phyloP scores from a whole-genome alignment of 1,284 basidiomycete genomes.

The Cutaneotrichosporon mucoides region DNA sequence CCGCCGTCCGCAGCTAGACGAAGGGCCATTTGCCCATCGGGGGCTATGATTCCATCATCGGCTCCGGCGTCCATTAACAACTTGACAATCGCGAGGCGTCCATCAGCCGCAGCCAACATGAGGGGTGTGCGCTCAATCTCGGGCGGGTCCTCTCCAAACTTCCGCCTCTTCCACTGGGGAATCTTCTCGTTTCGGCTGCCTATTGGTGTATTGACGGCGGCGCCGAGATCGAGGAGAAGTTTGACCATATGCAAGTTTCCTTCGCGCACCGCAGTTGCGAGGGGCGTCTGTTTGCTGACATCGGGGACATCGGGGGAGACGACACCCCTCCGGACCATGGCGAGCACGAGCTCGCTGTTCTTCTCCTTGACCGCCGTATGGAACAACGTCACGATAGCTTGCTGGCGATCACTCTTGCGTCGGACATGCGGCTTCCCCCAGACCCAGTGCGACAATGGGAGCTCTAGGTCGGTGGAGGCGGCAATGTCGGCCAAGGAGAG shows the following conservation, averaged over 20 bases:
- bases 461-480: background rate
- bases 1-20: constrained; percentile 6
- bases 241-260: constrained; percentile 1
- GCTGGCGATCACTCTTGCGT: background rate
- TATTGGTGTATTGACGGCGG: no score
- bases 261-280: background rate
- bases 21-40: constrained; percentile 18
- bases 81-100: constrained; percentile 58
- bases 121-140: constrained; percentile 56
- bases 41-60: constrained; percentile 43
- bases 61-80: constrained; percentile 63
- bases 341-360: background rate
- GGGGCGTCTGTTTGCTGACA: background rate
- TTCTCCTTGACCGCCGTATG: background rate
- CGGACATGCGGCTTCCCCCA: background rate
- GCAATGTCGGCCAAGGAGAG: background rate
- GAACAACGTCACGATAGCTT: background rate
- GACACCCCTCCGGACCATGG: constrained; percentile 7
- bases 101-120: constrained; percentile 76
- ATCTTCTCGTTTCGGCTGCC: no score
- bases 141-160: background rate
- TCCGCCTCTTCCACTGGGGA: no score
- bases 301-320: constrained; percentile 9
- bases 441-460: background rate
- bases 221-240: constrained; percentile 6